A percentile compares a stretch with the other conserved stretches of the same genome.
Evolutionary conservation across 176 grass and related monocot genomes (phyloP).

Genomic region (Oryza officinalis): DNA sequence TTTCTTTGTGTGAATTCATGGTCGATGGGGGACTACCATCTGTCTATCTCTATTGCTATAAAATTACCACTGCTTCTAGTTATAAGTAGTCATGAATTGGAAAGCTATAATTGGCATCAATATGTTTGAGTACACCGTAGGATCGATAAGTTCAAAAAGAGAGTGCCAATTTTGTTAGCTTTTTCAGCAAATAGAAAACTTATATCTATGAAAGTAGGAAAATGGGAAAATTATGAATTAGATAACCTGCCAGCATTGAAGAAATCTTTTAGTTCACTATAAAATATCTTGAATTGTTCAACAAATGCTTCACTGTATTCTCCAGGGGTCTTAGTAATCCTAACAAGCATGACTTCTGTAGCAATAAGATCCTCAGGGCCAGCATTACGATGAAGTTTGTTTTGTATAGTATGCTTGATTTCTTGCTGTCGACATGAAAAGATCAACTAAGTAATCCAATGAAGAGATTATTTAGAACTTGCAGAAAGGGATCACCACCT

Average conservation of each 20-base stretch:
- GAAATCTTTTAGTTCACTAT: conserved; percentile 89
- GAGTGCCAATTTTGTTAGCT: conserved; percentile 14
- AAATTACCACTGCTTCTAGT: not conserved
- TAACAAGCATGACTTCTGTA: conserved; percentile 93
- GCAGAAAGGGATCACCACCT: conserved; percentile 55
- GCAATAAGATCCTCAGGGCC: conserved; percentile 98
- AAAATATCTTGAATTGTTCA: conserved; percentile 93
- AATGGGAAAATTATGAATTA: conserved; percentile 27
- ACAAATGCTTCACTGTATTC: conserved; percentile 80
- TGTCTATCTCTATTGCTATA: not conserved
- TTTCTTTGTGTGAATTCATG: not conserved
- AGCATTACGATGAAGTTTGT: conserved; percentile 97
- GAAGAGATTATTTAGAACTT: conserved; percentile 6
- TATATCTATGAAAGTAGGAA: conserved; percentile 12
- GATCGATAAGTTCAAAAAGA: conserved; percentile 10
- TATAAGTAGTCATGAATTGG: not conserved
- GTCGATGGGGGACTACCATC: not conserved
- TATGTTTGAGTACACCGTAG: not conserved
- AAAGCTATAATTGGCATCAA: not conserved
- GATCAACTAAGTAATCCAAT: conserved; percentile 22
- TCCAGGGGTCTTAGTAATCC: conserved; percentile 75
- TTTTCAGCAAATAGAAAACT: conserved; percentile 23
- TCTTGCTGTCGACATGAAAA: conserved; percentile 78
- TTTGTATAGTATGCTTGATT: conserved; percentile 99
- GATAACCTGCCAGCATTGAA: conserved; percentile 97